These are phyloP conservation scores for Umbellularia californica DNA, from an alignment of 164 flowering plant species.

Conservation along the genomic window DNA sequence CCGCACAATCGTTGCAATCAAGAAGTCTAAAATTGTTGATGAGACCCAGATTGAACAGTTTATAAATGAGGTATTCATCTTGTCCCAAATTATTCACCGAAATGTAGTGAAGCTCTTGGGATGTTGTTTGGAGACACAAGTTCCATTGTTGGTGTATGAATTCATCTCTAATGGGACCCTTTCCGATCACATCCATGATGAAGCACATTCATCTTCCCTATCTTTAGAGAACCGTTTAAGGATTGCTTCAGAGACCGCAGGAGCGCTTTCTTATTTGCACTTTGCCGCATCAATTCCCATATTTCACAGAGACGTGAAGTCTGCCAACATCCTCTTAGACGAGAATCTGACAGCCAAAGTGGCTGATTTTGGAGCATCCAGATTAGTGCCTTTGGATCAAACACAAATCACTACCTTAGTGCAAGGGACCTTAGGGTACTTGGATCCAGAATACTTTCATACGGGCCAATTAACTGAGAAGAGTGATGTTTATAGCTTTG, in stretches of 20 bases:
- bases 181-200: constrained; percentile 1
- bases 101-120: constrained; percentile 18
- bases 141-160: constrained; percentile 14
- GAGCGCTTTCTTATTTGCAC: constrained; percentile 13
- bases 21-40: constrained; percentile 13
- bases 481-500: constrained; percentile 19
- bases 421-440: constrained; percentile 9
- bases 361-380: constrained; percentile 10
- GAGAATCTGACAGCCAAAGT: constrained; percentile 7
- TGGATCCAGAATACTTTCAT: constrained; percentile 14
- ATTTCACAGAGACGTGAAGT: constrained; percentile 12
- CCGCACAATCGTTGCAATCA: constrained; percentile 12
- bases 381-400: neutral
- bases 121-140: constrained; percentile 17
- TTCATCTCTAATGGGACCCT: constrained; percentile 10
- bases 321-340: constrained; percentile 11
- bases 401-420: neutral
- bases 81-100: constrained; percentile 15
- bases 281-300: constrained; percentile 10
- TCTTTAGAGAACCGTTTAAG: neutral
- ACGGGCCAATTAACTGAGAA: constrained; percentile 9
- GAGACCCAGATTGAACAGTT: constrained; percentile 11
- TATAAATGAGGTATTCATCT: constrained; percentile 20
- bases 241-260: constrained; percentile 10
- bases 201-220: neutral